Base-by-base conservation (phyloP, 2,329 filamentous ascomycete species). In the Incumbomyces delicatus region DNA sequence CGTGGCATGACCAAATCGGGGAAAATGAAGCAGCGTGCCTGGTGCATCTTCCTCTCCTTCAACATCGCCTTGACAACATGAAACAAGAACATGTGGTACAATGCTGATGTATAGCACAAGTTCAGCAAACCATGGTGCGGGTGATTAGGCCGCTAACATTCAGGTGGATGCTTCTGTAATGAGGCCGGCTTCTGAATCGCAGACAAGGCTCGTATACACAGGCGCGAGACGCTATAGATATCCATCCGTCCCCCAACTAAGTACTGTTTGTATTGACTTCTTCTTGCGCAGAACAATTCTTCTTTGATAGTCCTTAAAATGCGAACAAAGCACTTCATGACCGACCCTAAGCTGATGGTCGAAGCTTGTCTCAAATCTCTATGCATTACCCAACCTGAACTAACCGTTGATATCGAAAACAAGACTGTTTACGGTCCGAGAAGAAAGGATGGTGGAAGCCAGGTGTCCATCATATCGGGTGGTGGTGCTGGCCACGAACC, bases 401-500 rank as follows among this genome's bases (percentile, higher is more conserved):
- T 92, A 18, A 82, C 83, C 41, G 76, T 90, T 56, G 87, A 95
- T 63, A 65, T 69, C 30, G 71, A 78, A 42, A 84, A 92, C 69
- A 95, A 94, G 64, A 83, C 92, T 57, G 66, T 94, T 59, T 94
- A 90, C 69, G 77, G 65, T 66, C 51, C 54, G 71, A n/a, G 61
- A 59, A 31, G 60, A 66, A 32, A 62, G 72, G 13, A 76, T 85
- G 59, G 87, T 94, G 35, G 8, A 11, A 37, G 35, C 35, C 35
- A 37, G 17, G 35, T 37, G 35, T 37, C 35, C 8, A 37, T 37
- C 35, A 37, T 37, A 11, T 37, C 35, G 11, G 35, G 35, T 16
- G 35, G 35, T 37, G 35, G 89, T 46, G 85, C 82, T 14, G 89
- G 89, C 55, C 89, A 95, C 61, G 89, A 95, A 63, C 89, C 89